Percentiles rank a stretch among this genome's conserved stretches.
phyloP scores from a whole-genome alignment of 2,329 filamentous ascomycete species.

The Aspergillus brunneoviolaceus region DNA sequence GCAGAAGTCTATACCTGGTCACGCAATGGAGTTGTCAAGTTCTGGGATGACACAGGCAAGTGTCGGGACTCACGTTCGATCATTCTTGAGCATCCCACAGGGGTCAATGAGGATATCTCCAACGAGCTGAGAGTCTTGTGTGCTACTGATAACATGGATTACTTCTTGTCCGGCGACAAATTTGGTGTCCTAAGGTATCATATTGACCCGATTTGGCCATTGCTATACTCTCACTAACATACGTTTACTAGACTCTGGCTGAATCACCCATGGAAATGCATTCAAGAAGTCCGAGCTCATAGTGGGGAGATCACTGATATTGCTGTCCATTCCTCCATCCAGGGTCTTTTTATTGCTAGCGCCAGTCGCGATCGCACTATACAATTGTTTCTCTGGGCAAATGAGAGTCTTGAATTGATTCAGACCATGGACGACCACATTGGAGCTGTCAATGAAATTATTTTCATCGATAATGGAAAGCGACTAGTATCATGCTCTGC shows the following conservation, averaged over 20 bases:
- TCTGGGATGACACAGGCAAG: conserved; percentile 76
- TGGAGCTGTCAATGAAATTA: conserved; percentile 74
- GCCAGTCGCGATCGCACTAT: conserved; percentile 88
- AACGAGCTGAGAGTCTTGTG: conserved; percentile 61
- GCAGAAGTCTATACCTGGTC: conserved; percentile 90
- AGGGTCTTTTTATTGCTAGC: conserved; percentile 69
- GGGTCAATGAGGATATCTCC: conserved; percentile 42
- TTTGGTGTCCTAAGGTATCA: conserved; percentile 68
- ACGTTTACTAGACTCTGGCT: conserved; percentile 29
- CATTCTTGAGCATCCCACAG: conserved; percentile 63
- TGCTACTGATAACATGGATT: conserved; percentile 60
- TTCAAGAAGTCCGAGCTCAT: conserved; percentile 80
- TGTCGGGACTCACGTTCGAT: conserved; percentile 65
- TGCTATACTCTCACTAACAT: conserved; percentile 18
- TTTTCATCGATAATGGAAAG: conserved; percentile 69
- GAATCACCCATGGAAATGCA: conserved; percentile 57
- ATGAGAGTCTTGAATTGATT: conserved; percentile 68
- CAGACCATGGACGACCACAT: conserved; percentile 93
- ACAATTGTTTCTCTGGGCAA: conserved; percentile 72
- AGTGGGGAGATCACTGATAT: conserved; percentile 81
- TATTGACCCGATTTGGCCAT: background rate
- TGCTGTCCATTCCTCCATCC: conserved; percentile 64
- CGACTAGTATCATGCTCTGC: conserved; percentile 81
- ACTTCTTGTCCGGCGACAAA: conserved; percentile 81
- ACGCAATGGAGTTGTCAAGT: conserved; percentile 71